Evolutionary conservation across 257 asterid species (phyloP).

Genomic region (Solanum appendiculatum): DNA sequence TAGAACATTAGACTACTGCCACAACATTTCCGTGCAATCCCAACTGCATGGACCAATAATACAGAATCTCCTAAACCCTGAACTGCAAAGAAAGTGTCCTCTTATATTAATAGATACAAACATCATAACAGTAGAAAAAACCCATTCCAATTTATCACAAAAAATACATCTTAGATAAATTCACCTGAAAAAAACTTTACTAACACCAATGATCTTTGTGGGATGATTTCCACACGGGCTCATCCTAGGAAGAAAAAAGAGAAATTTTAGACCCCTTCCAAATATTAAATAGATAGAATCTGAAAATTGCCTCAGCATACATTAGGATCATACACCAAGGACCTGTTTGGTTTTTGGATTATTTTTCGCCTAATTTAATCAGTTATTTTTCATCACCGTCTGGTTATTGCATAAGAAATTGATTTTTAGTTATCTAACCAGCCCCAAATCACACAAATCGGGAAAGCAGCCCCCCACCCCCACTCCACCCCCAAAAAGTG

Average conservation of each 20-base stretch:
- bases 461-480: neutral
- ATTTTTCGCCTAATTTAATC: neutral
- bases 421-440: neutral
- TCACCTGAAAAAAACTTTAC: slow-evolving; percentile 2
- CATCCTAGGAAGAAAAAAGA: neutral
- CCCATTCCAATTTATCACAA: neutral
- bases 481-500: neutral
- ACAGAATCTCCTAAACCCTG: slow-evolving; percentile 4
- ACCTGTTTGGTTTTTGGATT: neutral
- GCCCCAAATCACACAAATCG: neutral
- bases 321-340: neutral
- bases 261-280: neutral
- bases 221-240: neutral
- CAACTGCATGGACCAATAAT: slow-evolving; percentile 11
- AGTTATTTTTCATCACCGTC: neutral
- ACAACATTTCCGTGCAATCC: slow-evolving; percentile 12
- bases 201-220: neutral
- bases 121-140: neutral
- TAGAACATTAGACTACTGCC: slow-evolving; percentile 1
- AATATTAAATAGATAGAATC: neutral
- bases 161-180: neutral
- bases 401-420: neutral
- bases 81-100: neutral
- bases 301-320: neutral
- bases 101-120: neutral